Evolutionary conservation across 768 basidiomycete species (phyloP).

Genomic region (Boletus subparvulus): DNA sequence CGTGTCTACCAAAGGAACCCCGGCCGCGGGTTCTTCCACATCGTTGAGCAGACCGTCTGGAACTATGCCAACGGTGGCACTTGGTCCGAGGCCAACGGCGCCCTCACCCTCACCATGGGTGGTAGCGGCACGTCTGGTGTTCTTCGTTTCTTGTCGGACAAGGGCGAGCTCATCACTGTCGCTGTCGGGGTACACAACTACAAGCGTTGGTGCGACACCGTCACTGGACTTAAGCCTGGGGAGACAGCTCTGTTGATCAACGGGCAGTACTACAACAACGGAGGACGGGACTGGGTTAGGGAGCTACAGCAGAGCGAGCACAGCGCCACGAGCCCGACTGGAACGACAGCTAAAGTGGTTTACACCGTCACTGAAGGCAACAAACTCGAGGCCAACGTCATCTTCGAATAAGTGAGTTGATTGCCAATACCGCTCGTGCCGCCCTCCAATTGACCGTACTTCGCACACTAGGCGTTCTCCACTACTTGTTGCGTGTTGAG

Average conservation of each 20-base stretch:
- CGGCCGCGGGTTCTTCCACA: background rate
- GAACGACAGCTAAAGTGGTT: background rate
- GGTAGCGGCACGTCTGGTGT: slow-evolving; percentile 42
- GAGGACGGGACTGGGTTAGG: background rate
- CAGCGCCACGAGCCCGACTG: slow-evolving; percentile 2
- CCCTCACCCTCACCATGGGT: slow-evolving; percentile 33
- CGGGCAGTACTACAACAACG: too few relatives aligned
- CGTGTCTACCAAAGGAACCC: slow-evolving; percentile 9
- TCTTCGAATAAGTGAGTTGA: slow-evolving; percentile 4
- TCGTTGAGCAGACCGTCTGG: slow-evolving; percentile 7
- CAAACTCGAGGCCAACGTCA: slow-evolving; percentile 4
- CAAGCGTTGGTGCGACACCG: background rate
- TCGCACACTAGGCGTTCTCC: background rate
- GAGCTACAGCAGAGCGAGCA: background rate
- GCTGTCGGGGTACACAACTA: slow-evolving; percentile 14
- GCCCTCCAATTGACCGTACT: background rate
- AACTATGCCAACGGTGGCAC: slow-evolving; percentile 22
- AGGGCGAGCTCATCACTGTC: slow-evolving; percentile 34
- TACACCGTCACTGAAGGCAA: slow-evolving; percentile 8
- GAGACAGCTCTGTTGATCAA: background rate
- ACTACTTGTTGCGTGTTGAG: background rate
- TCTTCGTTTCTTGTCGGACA: slow-evolving; percentile 32
- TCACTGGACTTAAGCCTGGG: background rate
- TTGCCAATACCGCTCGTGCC: too few relatives aligned
- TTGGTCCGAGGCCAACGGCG: slow-evolving; percentile 26